These are phyloP conservation scores for Penicillium paxilli DNA, from an alignment of 495 filamentous ascomycete species.

Conservation along the genomic window DNA sequence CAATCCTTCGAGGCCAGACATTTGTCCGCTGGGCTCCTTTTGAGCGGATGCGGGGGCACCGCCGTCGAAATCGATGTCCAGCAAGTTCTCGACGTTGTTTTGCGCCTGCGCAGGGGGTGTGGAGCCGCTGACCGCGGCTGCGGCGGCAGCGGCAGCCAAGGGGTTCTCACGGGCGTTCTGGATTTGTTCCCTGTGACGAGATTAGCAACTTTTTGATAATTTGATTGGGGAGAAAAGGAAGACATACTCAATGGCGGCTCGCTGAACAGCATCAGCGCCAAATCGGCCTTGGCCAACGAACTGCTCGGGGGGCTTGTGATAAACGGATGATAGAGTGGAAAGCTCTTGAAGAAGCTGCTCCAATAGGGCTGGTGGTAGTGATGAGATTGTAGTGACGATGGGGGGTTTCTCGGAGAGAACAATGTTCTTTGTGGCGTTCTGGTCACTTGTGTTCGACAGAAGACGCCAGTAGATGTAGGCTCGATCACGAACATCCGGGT, in stretches of 20 bases:
- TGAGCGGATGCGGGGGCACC: conserved; percentile 86
- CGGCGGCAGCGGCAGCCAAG: conserved; percentile 79
- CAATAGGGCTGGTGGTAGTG: conserved; percentile 77
- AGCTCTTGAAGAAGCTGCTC: conserved; percentile 86
- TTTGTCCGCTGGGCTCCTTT: conserved; percentile 59
- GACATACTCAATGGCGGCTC: conserved; percentile 82
- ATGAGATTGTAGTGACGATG: conserved; percentile 90
- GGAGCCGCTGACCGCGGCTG: conserved; percentile 61
- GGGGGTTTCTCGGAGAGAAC: conserved; percentile 92
- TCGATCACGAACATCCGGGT: conserved; percentile 93
- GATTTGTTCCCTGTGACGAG: conserved; percentile 66
- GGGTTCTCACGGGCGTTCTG: conserved; percentile 93
- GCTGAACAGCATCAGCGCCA: conserved; percentile 91
- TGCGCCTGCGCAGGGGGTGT: conserved; percentile 53
- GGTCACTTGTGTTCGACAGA: conserved; percentile 79
- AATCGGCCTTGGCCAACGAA: conserved; percentile 95
- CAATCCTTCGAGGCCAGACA: conserved; percentile 70
- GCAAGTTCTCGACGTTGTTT: conserved; percentile 87
- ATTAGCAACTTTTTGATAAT: conserved; percentile 9
- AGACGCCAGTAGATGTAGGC: conserved; percentile 99
- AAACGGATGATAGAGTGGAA: conserved; percentile 97
- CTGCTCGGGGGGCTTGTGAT: conserved; percentile 95
- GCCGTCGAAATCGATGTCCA: conserved; percentile 98
- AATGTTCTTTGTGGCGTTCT: conserved; percentile 82
- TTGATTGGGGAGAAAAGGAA: not conserved